Base-by-base conservation (phyloP, 2,329 filamentous ascomycete genomes). In the Aspergillus novoparasiticus region DNA sequence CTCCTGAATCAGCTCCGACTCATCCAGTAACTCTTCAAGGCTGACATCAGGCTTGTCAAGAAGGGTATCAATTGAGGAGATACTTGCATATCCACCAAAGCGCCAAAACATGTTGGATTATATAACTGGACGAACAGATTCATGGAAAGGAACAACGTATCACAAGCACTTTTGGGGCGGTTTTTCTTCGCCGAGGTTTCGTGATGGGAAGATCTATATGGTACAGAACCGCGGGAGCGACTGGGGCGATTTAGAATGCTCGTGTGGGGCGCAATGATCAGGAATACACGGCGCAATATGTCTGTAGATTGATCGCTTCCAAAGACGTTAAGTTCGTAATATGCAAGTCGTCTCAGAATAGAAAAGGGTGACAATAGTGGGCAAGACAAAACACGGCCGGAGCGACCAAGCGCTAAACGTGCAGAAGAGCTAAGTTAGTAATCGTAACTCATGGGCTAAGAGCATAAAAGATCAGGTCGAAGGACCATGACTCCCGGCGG, bases 31-130 rank as follows among this genome's bases (percentile, higher is more conserved):
- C 77, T 98, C 94, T 81, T 99, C 95, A 69, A 98, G 90, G 58
- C 92, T 93, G 77, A 97, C 94, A 81, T 97, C 92, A 72, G 87
- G 89, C 81, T 97, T 97, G 78, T 99, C 95, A 78, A 99, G 93
- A 75, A 99, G 92, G 71, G 90, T 93, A 81, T 98, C 95, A 80
- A 99, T 93, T 76, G 94, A 91, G 74, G 94, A 97, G 81, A 97
- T 91, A 86, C 93, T 96, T 85, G 94, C 92, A 86, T 98, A 98
- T 76, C 93, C 93, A 86, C 95, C 94, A 86, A 98, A 99, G 82
- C 94, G 91, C 95, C 95, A 99, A 82, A 99, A 99, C 95, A 99
- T 99, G 84, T 80, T 94, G 89, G 74, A 75, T 71, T 79, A 77
- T 73, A 73, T 71, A 72, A 70, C 66, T 66, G 68, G 62, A 64